A percentile compares a stretch with the other conserved stretches of the same genome.
Conservation (phyloP, 768 basidiomycete species). For the Russula brevipes region DNA sequence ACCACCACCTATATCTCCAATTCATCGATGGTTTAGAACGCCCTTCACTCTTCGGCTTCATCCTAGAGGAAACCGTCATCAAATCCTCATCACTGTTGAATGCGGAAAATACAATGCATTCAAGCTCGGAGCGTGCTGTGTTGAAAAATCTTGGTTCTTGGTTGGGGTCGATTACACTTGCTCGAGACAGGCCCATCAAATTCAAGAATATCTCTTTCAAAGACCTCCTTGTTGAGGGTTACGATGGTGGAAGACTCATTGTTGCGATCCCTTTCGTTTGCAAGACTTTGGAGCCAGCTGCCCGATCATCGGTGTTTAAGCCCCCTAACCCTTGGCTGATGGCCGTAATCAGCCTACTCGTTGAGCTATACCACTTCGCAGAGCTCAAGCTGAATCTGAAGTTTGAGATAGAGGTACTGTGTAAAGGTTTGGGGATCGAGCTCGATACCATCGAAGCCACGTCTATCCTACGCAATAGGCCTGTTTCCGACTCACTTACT, state of each 20-base stretch:
- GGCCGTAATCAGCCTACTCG: constrained; percentile 87
- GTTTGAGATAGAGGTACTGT: constrained; percentile 97
- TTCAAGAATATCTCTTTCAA: constrained; percentile 95
- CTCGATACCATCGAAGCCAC: constrained; percentile 82
- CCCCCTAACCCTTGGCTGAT: constrained; percentile 99
- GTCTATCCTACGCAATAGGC: constrained; percentile 72
- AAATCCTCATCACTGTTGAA: constrained; percentile 86
- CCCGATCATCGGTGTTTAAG: constrained; percentile 86
- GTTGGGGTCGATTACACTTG: constrained; percentile 91
- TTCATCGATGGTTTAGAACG: constrained; percentile 82
- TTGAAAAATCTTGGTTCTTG: constrained; percentile 95
- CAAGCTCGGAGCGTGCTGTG: constrained; percentile 75
- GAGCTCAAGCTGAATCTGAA: constrained; percentile 95
- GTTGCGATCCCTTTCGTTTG: constrained; percentile 98
- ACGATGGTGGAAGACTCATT: constrained; percentile 82
- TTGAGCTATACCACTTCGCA: constrained; percentile 95
- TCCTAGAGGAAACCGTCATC: constrained; percentile 90
- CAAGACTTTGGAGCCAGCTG: constrained; percentile 89
- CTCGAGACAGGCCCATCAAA: constrained; percentile 86
- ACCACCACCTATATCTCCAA: constrained; percentile 90
- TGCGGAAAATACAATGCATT: constrained; percentile 83
- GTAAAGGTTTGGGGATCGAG: constrained; percentile 85
- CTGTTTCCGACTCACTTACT: constrained; percentile 50
- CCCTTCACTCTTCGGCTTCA: constrained; percentile 59
- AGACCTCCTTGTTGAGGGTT: constrained; percentile 94